Conservation (phyloP, 2,329 filamentous ascomycete genomes). For the Pseudocercospora pini-densiflorae region DNA sequence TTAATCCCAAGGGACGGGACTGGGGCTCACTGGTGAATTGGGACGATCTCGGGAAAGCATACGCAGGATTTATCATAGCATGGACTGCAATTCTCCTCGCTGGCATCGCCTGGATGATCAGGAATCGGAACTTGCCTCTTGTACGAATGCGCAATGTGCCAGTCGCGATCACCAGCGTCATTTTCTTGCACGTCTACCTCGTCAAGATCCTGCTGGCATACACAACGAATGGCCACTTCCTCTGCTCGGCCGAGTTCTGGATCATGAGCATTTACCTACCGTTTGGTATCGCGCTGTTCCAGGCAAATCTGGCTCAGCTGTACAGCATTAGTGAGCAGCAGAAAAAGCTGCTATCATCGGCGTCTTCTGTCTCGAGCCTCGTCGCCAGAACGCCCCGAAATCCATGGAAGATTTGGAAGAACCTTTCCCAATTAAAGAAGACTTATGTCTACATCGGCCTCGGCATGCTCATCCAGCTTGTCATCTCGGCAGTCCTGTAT, state of each 20-base stretch:
- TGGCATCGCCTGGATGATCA: constrained; percentile 29
- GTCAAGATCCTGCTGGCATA: constrained; percentile 49
- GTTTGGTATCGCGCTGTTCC: constrained; percentile 68
- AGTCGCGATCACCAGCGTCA: constrained; percentile 29
- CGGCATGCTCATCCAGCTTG: constrained; percentile 56
- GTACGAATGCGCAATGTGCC: constrained; percentile 34
- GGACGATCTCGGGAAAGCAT: constrained; percentile 32
- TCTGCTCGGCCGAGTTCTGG: constrained; percentile 65
- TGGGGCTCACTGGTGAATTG: constrained; percentile 34
- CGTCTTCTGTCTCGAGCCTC: constrained; percentile 13
- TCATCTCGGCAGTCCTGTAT: constrained; percentile 29
- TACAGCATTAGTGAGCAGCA: constrained; percentile 42
- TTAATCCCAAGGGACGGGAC: constrained; percentile 32
- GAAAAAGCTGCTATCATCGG: constrained; percentile 23
- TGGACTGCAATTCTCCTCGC: constrained; percentile 30
- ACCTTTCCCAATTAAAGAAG: constrained; percentile 47
- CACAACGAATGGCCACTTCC: constrained; percentile 44
- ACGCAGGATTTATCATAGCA: constrained; percentile 29
- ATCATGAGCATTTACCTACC: constrained; percentile 70
- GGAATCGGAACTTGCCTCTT: constrained; percentile 29
- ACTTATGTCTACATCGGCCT: constrained; percentile 57
- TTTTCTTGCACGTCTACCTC: constrained; percentile 48
- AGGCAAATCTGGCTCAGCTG: constrained; percentile 66
- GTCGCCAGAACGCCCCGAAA: background rate
- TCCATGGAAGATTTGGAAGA: constrained; percentile 49